Evolutionary conservation across 345 rosid genomes (phyloP).

Genomic region (Raphanus raphanistrum): DNA sequence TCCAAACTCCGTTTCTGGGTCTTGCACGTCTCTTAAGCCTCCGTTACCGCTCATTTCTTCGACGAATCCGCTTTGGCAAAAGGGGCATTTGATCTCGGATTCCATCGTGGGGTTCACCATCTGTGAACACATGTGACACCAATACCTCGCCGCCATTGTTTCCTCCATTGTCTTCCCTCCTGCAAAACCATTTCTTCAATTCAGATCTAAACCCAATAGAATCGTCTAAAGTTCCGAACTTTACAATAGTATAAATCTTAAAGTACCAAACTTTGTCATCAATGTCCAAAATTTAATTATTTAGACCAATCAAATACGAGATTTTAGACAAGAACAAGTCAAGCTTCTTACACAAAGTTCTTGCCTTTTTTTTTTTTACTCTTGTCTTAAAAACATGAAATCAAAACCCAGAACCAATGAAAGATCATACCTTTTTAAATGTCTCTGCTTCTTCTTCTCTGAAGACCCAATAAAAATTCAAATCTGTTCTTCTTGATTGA

Average conservation of each 20-base stretch:
- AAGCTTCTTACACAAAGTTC: constrained; percentile 3
- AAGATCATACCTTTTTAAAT: constrained; percentile 32
- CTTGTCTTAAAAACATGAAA: neutral
- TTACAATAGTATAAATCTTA: constrained; percentile 1
- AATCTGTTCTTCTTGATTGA: neutral
- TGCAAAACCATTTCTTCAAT: neutral
- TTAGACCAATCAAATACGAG: constrained; percentile 13
- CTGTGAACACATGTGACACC: constrained; percentile 76
- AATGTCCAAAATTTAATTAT: neutral
- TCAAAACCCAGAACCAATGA: neutral
- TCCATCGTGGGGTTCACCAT: constrained; percentile 68
- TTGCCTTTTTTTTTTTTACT: neutral
- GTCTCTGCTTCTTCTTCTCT: neutral
- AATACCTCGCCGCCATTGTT: constrained; percentile 45
- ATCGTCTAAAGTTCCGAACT: neutral
- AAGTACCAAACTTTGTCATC: neutral
- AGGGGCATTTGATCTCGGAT: constrained; percentile 82
- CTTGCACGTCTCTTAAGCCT: constrained; percentile 31
- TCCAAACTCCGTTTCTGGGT: constrained; percentile 60
- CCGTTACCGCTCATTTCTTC: constrained; percentile 35
- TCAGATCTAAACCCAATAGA: constrained; percentile 31
- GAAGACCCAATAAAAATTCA: neutral
- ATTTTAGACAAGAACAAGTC: constrained; percentile 26
- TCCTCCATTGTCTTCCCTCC: constrained; percentile 55
- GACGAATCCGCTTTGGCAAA: constrained; percentile 52